Evolutionary conservation across 805 yeast species (phyloP).

Genomic region (Starmera caribaea): DNA sequence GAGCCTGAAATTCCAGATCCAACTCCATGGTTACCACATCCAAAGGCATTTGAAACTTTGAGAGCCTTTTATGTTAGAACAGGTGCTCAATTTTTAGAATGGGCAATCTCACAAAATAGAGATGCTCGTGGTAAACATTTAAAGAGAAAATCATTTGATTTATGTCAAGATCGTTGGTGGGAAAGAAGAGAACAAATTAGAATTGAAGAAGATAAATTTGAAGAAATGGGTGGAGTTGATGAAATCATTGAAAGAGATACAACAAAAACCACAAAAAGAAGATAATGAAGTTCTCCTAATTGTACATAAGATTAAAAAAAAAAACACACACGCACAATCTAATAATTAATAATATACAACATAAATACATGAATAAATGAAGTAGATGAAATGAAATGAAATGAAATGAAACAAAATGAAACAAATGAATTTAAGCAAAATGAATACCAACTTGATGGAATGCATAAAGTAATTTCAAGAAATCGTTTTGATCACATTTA

Average conservation of each 20-base stretch:
- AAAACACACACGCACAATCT: neutral
- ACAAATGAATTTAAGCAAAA: slow-evolving; percentile 50
- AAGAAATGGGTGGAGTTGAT: slow-evolving; percentile 86
- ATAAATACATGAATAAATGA: neutral
- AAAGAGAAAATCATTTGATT: slow-evolving; percentile 80
- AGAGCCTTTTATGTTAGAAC: slow-evolving; percentile 81
- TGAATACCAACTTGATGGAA: slow-evolving; percentile 97
- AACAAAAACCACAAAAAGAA: slow-evolving; percentile 41
- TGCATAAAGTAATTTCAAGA: slow-evolving; percentile 74
- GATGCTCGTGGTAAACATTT: slow-evolving; percentile 85
- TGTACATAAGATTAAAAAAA: neutral
- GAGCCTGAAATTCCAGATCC: slow-evolving; percentile 77
- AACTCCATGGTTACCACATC: slow-evolving; percentile 96
- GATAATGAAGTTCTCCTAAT: slow-evolving; percentile 22
- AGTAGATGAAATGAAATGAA: slow-evolving; percentile 48
- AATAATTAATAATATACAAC: slow-evolving; percentile 1
- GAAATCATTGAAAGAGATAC: slow-evolving; percentile 73
- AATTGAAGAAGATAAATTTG: slow-evolving; percentile 78
- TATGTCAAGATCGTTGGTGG: slow-evolving; percentile 97
- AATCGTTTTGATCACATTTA: slow-evolving; percentile 92
- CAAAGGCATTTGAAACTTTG: slow-evolving; percentile 82
- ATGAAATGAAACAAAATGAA: slow-evolving; percentile 48
- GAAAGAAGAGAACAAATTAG: slow-evolving; percentile 92
- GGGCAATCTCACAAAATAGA: slow-evolving; percentile 84
- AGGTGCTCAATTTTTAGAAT: slow-evolving; percentile 78